Base-by-base conservation (phyloP, 176 grass and related monocot genomes). In the Eremochloa ophiuroides region DNA sequence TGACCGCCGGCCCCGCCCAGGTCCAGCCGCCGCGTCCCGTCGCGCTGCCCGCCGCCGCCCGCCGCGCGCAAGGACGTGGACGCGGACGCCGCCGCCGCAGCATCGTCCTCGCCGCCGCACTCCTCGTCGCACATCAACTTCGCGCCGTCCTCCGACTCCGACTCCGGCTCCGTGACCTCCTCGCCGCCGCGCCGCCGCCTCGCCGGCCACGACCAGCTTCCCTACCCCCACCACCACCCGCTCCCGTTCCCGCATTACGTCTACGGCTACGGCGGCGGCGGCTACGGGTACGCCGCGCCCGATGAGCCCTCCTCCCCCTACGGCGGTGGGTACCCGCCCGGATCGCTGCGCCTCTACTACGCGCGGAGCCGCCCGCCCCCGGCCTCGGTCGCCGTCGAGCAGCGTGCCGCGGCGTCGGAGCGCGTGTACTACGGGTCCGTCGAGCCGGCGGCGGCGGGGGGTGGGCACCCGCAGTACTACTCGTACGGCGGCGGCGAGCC, bases 311-410 rank as follows among this genome's bases (percentile, higher is more conserved):
- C n/a, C n/a, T n/a, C n/a, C 61, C 66, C 59, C 25, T 86, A 53
- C 60, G 88, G n/a, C n/a, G n/a, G 63, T 35, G 88, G 27, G 50
- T 86, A 90, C 79, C 77, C 64, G n/a, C 73, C 65, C 30, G 79
- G 88, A 1, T 74, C 83, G 23, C 79, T 83, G 50, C 88, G 82
- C 37, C 67, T 94, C 53, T 89, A 89, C 87, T 99, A 91, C 82
- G 79, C 87, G 53, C 93, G 91, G 61, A 95, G 79, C 76, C 82
- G 71, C n/a, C 96, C 91, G 22, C 96, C 93, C 0, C 71, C 81
- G 26, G 26, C 82, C 29, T 99, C 93, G 5, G 84, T 99, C 55
- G 75, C 86, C 42, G 44, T 91, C 77, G 75, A 80, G 81, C 93
- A 90, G 47, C 88, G 44, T 6, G 33, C 79, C 4, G n/a, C 82